These are phyloP conservation scores for Microsporum canis DNA, from an alignment of 2,329 filamentous ascomycete genomes.

Conservation along the genomic window DNA sequence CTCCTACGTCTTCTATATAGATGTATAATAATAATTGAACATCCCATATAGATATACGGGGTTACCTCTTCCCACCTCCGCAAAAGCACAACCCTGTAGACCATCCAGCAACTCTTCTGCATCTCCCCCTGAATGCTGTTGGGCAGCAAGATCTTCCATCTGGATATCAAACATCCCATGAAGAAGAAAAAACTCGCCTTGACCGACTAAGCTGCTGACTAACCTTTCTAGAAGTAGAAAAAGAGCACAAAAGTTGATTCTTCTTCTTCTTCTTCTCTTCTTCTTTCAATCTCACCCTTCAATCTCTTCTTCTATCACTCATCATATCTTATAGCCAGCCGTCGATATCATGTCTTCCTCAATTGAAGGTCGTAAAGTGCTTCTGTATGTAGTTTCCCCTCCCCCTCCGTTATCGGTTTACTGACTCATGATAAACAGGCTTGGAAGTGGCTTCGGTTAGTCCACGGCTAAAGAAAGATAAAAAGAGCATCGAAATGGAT, in stretches of 20 bases:
- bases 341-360: neutral
- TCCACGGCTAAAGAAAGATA: neutral
- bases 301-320: neutral
- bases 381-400: conserved; percentile 11
- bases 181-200: neutral
- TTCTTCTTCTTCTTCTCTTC: neutral
- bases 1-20: neutral
- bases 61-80: neutral
- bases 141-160: neutral
- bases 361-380: conserved; percentile 15
- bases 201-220: neutral
- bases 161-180: neutral
- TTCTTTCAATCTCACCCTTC: neutral
- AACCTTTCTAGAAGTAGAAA: neutral
- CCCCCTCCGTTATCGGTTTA: neutral
- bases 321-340: neutral
- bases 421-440: conserved; percentile 9
- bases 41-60: neutral
- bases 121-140: neutral
- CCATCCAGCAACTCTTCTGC: neutral
- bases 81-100: neutral
- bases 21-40: neutral
- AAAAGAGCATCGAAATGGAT: neutral
- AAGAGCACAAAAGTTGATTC: neutral
- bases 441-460: conserved; percentile 17